Percentiles rank a stretch among this genome's conserved stretches.
Conservation (phyloP, 345 rosid genomes). For the Bruguiera parviflora region DNA sequence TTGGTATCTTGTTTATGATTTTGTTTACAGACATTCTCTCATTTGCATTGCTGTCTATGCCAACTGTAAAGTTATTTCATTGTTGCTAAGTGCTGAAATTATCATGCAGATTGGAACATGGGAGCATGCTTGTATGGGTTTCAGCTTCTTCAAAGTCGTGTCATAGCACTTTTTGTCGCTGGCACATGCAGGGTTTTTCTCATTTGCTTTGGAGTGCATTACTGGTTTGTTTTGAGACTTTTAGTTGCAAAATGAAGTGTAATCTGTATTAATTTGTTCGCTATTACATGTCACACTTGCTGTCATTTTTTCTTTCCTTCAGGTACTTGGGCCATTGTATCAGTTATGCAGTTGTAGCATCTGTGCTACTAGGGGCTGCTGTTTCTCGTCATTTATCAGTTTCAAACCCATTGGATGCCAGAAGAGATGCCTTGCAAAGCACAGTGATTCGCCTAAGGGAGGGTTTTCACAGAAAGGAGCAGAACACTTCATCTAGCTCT, state of each 20-base stretch:
- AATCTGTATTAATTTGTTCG: constrained; percentile 16
- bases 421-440: constrained; percentile 94
- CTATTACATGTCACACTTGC: constrained; percentile 11
- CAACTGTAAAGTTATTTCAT: background rate
- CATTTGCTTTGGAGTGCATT: constrained; percentile 98
- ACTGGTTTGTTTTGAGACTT: constrained; percentile 71
- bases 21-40: constrained; percentile 15
- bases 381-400: constrained; percentile 89
- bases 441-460: constrained; percentile 97
- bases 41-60: constrained; percentile 11
- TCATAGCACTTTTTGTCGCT: constrained; percentile 85
- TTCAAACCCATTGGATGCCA: constrained; percentile 86
- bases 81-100: constrained; percentile 19
- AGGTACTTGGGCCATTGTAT: constrained; percentile 99
- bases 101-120: constrained; percentile 86
- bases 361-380: constrained; percentile 91
- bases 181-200: constrained; percentile 90
- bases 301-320: constrained; percentile 21
- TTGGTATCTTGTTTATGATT: constrained; percentile 47
- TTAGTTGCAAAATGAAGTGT: background rate
- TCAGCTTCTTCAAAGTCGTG: constrained; percentile 85
- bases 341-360: constrained; percentile 93
- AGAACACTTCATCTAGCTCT: constrained; percentile 87
- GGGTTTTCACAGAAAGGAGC: constrained; percentile 92
- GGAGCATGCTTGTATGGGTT: constrained; percentile 98